Conservation (phyloP, 1,284 basidiomycete species). For the Ceratorhiza oryzae-sativae region DNA sequence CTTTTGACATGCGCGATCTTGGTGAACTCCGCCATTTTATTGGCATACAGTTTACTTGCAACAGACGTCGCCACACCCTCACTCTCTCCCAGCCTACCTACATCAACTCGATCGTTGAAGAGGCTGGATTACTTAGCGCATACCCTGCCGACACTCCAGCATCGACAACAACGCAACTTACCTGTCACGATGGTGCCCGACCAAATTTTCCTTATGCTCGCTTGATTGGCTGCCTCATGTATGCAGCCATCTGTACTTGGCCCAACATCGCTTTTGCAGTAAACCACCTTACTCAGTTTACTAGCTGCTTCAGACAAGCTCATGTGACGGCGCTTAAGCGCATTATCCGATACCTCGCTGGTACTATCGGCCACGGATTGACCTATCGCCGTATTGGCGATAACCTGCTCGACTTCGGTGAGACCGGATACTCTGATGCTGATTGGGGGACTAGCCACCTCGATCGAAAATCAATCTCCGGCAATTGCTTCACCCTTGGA, state of each 20-base stretch:
- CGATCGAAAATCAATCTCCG: conserved; percentile 48
- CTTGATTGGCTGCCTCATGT: conserved; percentile 40
- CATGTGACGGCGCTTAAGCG: conserved; percentile 45
- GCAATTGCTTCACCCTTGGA: conserved; percentile 49
- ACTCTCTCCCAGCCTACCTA: conserved; percentile 7
- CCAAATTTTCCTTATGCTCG: conserved; percentile 8
- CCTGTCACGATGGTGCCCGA: neutral
- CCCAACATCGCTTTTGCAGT: conserved; percentile 38
- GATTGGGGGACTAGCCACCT: conserved; percentile 50
- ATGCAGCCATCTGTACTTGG: conserved; percentile 36
- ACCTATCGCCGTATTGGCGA: neutral
- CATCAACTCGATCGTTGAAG: conserved; percentile 5
- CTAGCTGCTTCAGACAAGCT: neutral
- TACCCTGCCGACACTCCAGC: conserved; percentile 10
- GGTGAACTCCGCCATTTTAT: conserved; percentile 23
- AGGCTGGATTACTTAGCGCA: neutral
- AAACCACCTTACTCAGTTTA: conserved; percentile 4
- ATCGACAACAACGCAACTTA: neutral
- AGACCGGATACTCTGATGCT: conserved; percentile 52
- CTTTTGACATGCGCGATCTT: conserved; percentile 30
- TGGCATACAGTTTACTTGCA: conserved; percentile 14
- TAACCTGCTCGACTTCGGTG: conserved; percentile 33
- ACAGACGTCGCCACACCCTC: neutral
- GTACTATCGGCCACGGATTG: conserved; percentile 42
- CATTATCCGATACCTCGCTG: conserved; percentile 46